phyloP scores from a whole-genome alignment of 139 green algal genomes.

The Pedinophyceae sp. region DNA sequence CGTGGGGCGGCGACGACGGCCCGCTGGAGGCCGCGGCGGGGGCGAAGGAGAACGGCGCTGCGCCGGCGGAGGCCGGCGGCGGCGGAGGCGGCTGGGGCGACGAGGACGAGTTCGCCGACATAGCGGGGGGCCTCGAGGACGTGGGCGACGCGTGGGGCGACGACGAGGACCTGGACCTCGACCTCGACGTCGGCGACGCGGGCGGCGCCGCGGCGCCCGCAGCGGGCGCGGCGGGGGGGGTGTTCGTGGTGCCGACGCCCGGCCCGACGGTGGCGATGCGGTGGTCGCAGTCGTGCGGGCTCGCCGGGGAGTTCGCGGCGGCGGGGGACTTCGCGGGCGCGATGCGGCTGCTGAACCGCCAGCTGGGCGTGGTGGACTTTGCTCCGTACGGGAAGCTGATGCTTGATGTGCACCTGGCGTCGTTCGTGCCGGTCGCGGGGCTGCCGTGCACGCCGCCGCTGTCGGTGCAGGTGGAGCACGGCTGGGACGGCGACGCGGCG shows the following conservation, averaged over 20 bases:
- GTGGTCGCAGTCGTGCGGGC: constrained; percentile 65
- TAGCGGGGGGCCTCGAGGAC: background rate
- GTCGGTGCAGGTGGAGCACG: constrained; percentile 47
- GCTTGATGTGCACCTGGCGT: constrained; percentile 59
- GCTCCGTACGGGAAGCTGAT: constrained; percentile 72
- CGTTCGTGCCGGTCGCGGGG: constrained; percentile 42
- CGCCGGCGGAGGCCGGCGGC: too few species aligned
- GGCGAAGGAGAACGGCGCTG: constrained; percentile 37
- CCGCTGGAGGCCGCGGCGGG: constrained; percentile 20
- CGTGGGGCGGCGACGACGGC: constrained; percentile 9
- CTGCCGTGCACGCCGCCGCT: constrained; percentile 42
- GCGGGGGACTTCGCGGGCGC: constrained; percentile 73
- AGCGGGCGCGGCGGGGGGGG: constrained; percentile 5
- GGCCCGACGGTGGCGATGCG: constrained; percentile 52
- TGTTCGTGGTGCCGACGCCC: constrained; percentile 62
- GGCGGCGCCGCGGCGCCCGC: constrained; percentile 6
- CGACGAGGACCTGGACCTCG: constrained; percentile 63
- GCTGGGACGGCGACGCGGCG: constrained; percentile 35
- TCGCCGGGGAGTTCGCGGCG: constrained; percentile 65
- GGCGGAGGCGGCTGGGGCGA: constrained; percentile 37
- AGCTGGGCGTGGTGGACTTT: constrained; percentile 82
- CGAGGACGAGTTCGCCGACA: constrained; percentile 1
- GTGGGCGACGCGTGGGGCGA: constrained; percentile 48
- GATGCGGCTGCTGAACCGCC: constrained; percentile 82
- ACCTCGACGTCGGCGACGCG: constrained; percentile 46